Conservation (phyloP, 1,139 yeast species). For the Kodamaea fungicola region DNA sequence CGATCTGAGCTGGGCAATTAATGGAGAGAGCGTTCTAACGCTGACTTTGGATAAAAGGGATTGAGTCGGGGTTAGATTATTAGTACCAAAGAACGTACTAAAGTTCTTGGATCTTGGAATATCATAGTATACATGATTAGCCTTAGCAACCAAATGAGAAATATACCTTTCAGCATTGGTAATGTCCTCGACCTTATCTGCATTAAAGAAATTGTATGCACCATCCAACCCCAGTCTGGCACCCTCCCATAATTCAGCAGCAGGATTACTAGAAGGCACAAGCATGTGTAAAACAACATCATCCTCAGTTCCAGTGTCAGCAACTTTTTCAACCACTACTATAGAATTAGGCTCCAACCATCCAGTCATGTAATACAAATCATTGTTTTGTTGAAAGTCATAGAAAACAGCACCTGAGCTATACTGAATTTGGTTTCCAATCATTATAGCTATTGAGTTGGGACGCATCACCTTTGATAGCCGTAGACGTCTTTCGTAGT, state of each 20-base stretch:
- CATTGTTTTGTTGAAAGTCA: slow-evolving; percentile 89
- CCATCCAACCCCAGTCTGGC: slow-evolving; percentile 83
- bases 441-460: slow-evolving; percentile 66
- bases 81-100: slow-evolving; percentile 9
- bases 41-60: slow-evolving; percentile 18
- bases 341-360: slow-evolving; percentile 92
- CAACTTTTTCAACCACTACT: slow-evolving; percentile 62
- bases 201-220: slow-evolving; percentile 79
- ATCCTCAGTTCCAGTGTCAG: slow-evolving; percentile 44
- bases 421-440: slow-evolving; percentile 69
- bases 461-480: slow-evolving; percentile 58
- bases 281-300: slow-evolving; percentile 69
- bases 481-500: slow-evolving; percentile 62
- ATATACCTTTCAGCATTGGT: slow-evolving; percentile 41
- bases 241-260: slow-evolving; percentile 93
- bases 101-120: slow-evolving; percentile 25
- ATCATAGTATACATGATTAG: slow-evolving; percentile 48
- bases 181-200: slow-evolving; percentile 66
- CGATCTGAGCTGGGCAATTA: slow-evolving; percentile 58
- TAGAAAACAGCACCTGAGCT: slow-evolving; percentile 90
- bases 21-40: slow-evolving; percentile 41
- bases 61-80: slow-evolving; percentile 1
- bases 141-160: slow-evolving; percentile 41
- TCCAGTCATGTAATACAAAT: slow-evolving; percentile 82
- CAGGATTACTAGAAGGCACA: slow-evolving; percentile 79